Conservation (phyloP, 2,329 filamentous ascomycete genomes). For the Trichoderma cornu-damae region DNA sequence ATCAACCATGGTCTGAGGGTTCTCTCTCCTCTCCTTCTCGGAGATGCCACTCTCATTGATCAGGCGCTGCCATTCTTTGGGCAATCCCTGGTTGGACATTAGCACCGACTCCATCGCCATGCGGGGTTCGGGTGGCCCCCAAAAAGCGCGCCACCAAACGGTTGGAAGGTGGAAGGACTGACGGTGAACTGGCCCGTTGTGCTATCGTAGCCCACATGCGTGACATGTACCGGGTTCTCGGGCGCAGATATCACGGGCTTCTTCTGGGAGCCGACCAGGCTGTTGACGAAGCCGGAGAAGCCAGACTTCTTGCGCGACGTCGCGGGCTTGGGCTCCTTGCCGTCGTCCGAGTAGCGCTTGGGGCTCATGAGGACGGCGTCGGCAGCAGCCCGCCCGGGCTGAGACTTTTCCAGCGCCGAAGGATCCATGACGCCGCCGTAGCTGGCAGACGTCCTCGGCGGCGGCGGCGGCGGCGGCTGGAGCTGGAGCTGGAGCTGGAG, state of each 20-base stretch:
- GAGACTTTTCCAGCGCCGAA: slow-evolving; percentile 35
- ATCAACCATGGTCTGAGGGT: slow-evolving; percentile 91
- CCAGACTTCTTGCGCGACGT: slow-evolving; percentile 77
- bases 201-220: slow-evolving; percentile 96
- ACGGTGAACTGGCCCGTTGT: slow-evolving; percentile 94
- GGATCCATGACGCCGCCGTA: slow-evolving; percentile 34
- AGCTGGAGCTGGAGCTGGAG: too few species aligned
- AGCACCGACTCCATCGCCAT: slow-evolving; percentile 18
- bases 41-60: slow-evolving; percentile 94
- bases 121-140: slow-evolving; percentile 20
- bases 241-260: slow-evolving; percentile 94
- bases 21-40: slow-evolving; percentile 90
- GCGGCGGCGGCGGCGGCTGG: slow-evolving; percentile 53
- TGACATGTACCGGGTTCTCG: slow-evolving; percentile 95
- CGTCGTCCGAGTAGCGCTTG: slow-evolving; percentile 78
- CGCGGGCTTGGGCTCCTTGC: slow-evolving; percentile 55
- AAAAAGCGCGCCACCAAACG: too few species aligned
- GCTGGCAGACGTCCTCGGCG: slow-evolving; percentile 61
- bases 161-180: slow-evolving; percentile 36
- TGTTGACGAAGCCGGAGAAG: slow-evolving; percentile 79
- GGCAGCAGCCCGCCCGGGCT: slow-evolving; percentile 29
- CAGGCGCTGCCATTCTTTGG: slow-evolving; percentile 95
- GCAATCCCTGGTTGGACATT: slow-evolving; percentile 62
- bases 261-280: slow-evolving; percentile 72
- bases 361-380: slow-evolving; percentile 47